A percentile compares a stretch with the other conserved stretches of the same genome.
These are phyloP conservation scores for Suillus spraguei DNA, from an alignment of 768 basidiomycete species.

Conservation along the genomic window DNA sequence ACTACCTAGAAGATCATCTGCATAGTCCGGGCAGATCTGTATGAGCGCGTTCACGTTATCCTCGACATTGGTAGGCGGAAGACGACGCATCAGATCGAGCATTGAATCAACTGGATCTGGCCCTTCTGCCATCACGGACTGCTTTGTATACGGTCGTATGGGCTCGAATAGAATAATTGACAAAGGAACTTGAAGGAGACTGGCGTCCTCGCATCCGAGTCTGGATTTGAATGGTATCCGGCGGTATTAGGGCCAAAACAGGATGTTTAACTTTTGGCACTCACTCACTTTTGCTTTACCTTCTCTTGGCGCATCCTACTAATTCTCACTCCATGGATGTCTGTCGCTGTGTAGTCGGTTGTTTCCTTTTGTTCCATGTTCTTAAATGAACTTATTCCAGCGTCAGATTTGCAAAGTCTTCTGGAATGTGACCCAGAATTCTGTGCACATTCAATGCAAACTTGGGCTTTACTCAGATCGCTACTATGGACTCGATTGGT, in stretches of 20 bases:
- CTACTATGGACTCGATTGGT: not conserved
- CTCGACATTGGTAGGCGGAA: conserved; percentile 90
- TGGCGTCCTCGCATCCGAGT: not conserved
- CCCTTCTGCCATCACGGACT: conserved; percentile 45
- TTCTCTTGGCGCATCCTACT: too few species aligned
- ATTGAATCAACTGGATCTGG: conserved; percentile 83
- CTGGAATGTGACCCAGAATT: not conserved
- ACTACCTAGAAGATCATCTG: conserved; percentile 92
- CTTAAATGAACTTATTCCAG: too few species aligned
- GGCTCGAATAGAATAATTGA: not conserved
- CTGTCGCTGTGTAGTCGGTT: not conserved
- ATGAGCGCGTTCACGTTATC: conserved; percentile 85
- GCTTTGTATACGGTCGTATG: not conserved
- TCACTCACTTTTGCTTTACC: too few species aligned
- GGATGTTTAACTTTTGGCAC: not conserved
- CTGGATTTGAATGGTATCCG: not conserved
- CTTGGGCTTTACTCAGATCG: not conserved
- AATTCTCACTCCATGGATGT: too few species aligned
- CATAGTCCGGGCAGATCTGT: conserved; percentile 85
- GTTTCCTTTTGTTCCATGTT: not conserved
- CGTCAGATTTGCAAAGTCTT: not conserved
- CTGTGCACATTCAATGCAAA: not conserved
- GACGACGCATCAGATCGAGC: conserved; percentile 93
- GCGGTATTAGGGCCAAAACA: conserved; percentile 2
- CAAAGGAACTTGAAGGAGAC: not conserved